Percentiles rank a stretch among this genome's conserved stretches.
phyloP scores from a whole-genome alignment of 1,139 yeast species.

The Suhomyces guaymorum region DNA sequence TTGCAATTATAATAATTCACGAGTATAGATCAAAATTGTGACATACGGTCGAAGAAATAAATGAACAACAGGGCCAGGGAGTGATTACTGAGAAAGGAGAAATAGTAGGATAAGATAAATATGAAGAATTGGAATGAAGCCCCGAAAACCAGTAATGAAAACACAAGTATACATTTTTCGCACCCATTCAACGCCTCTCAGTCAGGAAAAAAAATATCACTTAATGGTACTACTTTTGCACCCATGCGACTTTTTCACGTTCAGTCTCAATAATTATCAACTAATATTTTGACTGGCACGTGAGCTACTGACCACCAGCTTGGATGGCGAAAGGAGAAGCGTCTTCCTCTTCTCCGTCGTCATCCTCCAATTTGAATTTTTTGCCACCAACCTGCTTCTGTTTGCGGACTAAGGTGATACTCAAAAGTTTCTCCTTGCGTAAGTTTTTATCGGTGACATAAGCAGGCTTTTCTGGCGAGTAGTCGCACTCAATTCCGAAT shows the following conservation, averaged over 20 bases:
- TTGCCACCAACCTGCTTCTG: constrained; percentile 24
- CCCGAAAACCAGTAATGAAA: not conserved
- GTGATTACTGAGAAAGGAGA: not conserved
- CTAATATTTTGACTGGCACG: not conserved
- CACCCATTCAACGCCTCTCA: no score
- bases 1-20: not conserved
- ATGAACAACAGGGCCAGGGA: not conserved
- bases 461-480: constrained; percentile 41
- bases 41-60: constrained; percentile 6
- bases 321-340: not conserved
- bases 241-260: not conserved
- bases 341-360: constrained; percentile 3
- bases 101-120: not conserved
- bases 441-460: constrained; percentile 43
- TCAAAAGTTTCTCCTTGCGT: constrained; percentile 36
- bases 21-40: constrained; percentile 1
- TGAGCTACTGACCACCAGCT: constrained; percentile 1
- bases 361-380: constrained; percentile 8
- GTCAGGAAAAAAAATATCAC: no score
- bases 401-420: constrained; percentile 35
- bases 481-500: constrained; percentile 49
- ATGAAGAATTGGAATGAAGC: no score
- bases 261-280: not conserved
- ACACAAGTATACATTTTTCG: not conserved
- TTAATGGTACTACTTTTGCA: no score